Evolutionary conservation across 129 eudicot species (phyloP), one percentile per base, ranked within the genome.

Genomic region (Rutidosis leptorrhynchoides): DNA sequence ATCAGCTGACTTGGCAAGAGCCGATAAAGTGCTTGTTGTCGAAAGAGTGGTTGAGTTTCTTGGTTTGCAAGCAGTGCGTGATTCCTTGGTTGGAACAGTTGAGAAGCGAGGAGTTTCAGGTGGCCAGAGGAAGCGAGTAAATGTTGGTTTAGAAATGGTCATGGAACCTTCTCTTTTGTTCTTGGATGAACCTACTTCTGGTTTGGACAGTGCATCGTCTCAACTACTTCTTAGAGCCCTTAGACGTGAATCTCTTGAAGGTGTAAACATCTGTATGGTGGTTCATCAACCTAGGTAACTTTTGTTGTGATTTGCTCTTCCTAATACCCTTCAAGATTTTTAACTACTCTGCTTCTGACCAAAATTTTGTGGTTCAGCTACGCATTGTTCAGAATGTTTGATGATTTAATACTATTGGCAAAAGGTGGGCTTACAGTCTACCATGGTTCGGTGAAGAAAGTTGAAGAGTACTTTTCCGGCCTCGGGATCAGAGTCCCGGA

Each of bases 41-140:
- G 98, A 91, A 62, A 78, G 98, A 64, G 95, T 85, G 51, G 85
- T 91, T 9, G 96, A 88, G 64, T 77, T 86, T 23, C 74, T 91
- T 74, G 98, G 98, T 37, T 78, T 91, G 64, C 98, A 91, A 62
- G 82, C 78, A 27, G 84, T 91, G 19, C 81, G 98, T 46, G 78
- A 70, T 62, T 88, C 98, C 30, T 68, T 88, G 55, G 95, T 91
- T 71, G 98, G 98, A 70, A 87, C 98, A 1, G 98, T 91, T 21
- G 98, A 91, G 74, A 83, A 88, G 54, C 88, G 98, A 63, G 98
- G 98, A 30, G 88, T 91, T 26, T 91, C 98, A 8, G 98, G 98
- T 29, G 98, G 98, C 26, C 98, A 91, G 62, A 77, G 98, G 67
- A 91, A 91, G 62, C 83, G 98, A 58, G 98, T 91, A 24, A 91